These are phyloP conservation scores for Daldinia concentrica DNA, from an alignment of 495 filamentous ascomycete genomes.

Conservation along the genomic window DNA sequence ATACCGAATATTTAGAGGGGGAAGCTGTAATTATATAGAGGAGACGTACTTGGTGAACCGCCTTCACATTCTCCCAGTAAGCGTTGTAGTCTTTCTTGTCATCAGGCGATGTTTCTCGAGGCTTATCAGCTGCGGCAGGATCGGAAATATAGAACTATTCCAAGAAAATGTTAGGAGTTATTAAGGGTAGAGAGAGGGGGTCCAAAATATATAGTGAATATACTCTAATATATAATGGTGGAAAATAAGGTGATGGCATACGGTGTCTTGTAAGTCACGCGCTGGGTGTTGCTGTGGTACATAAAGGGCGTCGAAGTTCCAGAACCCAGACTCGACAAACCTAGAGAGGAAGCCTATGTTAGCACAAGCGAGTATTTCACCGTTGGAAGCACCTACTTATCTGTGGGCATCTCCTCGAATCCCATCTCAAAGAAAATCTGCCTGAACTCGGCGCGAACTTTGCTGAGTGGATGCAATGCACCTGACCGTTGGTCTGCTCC, in stretches of 20 bases:
- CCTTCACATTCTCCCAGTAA: constrained; percentile 86
- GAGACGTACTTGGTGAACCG: constrained; percentile 69
- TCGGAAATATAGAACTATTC: constrained; percentile 88
- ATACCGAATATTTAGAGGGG: constrained; percentile 34
- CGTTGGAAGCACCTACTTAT: constrained; percentile 52
- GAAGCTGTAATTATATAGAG: neutral
- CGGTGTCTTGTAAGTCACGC: constrained; percentile 92
- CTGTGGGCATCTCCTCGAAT: constrained; percentile 86
- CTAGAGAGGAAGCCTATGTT: constrained; percentile 38
- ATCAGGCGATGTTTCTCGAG: constrained; percentile 62
- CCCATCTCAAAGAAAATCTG: constrained; percentile 97
- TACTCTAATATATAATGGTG: neutral
- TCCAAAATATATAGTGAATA: neutral
- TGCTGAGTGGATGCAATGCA: constrained; percentile 92
- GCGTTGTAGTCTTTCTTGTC: constrained; percentile 80
- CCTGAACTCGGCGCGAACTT: constrained; percentile 92
- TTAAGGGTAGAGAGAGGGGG: neutral
- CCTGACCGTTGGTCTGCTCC: constrained; percentile 82
- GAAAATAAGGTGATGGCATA: constrained; percentile 1
- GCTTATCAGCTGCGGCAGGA: constrained; percentile 77
- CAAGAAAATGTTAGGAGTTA: constrained; percentile 12
- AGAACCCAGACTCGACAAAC: constrained; percentile 96
- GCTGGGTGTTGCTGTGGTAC: constrained; percentile 98
- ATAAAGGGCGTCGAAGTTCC: constrained; percentile 98
- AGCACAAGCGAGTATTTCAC: constrained; percentile 54